Conservation (phyloP, 352 stramenopile species). For the Elongisporangium senticosum region DNA sequence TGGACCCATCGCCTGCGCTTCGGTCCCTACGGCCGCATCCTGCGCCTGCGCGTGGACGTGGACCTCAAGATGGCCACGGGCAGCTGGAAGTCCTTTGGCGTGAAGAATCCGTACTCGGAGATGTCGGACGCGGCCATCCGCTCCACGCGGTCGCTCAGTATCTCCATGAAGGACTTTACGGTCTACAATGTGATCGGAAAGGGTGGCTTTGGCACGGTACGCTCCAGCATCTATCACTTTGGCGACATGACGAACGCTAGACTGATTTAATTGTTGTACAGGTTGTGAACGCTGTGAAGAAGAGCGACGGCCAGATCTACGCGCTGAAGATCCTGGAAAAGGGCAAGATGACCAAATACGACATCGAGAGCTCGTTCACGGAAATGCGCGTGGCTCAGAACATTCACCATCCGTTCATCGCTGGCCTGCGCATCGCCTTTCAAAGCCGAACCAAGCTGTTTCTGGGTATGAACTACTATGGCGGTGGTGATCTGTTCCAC, state of each 20-base stretch:
- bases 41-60: conserved; percentile 75
- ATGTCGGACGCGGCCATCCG: conserved; percentile 71
- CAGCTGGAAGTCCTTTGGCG: conserved; percentile 75
- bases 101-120: conserved; percentile 78
- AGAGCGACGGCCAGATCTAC: conserved; percentile 87
- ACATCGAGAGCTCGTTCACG: conserved; percentile 85
- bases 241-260: background rate
- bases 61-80: conserved; percentile 64
- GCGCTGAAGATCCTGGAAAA: conserved; percentile 90
- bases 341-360: conserved; percentile 87
- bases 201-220: conserved; percentile 74
- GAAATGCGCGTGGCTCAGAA: conserved; percentile 88
- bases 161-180: conserved; percentile 88
- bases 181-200: conserved; percentile 90
- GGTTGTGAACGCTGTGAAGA: conserved; percentile 88
- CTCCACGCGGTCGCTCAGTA: conserved; percentile 80
- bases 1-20: conserved; percentile 77
- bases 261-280: conserved; percentile 1
- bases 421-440: conserved; percentile 80
- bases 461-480: conserved; percentile 87
- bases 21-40: conserved; percentile 73
- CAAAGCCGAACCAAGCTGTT: conserved; percentile 85
- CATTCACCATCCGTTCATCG: conserved; percentile 87
- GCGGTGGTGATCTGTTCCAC: conserved; percentile 81
- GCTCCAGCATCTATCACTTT: background rate